Conservation (phyloP, 257 asterid genomes). For the Solanum pimpinellifolium region DNA sequence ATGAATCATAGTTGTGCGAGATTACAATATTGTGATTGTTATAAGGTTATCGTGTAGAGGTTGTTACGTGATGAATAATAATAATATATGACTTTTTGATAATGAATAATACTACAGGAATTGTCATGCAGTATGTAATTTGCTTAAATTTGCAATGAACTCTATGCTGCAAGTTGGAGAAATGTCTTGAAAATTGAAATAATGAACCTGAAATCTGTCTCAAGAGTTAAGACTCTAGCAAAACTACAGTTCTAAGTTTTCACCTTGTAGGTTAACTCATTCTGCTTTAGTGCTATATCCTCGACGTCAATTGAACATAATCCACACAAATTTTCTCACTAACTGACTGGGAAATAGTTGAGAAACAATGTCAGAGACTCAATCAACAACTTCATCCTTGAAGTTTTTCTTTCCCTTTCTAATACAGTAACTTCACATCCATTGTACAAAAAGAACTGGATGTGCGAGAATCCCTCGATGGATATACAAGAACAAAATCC, state of each 20-base stretch:
- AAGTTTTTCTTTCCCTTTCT: background rate
- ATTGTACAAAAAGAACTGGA: background rate
- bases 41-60: background rate
- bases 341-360: background rate
- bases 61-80: background rate
- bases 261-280: background rate
- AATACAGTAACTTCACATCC: background rate
- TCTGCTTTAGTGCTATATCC: background rate
- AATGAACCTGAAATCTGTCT: background rate
- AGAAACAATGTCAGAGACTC: background rate
- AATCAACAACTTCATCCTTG: background rate
- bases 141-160: background rate
- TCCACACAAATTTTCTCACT: background rate
- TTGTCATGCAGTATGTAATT: background rate
- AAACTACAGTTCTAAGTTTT: background rate
- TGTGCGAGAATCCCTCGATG: background rate
- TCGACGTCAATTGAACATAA: background rate
- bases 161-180: background rate
- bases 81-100: background rate
- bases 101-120: background rate
- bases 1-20: background rate
- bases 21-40: background rate
- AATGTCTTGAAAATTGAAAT: background rate
- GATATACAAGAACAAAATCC: background rate
- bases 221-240: background rate